Conservation (phyloP, 176 grass and related monocot genomes). For the Raddia guianensis region DNA sequence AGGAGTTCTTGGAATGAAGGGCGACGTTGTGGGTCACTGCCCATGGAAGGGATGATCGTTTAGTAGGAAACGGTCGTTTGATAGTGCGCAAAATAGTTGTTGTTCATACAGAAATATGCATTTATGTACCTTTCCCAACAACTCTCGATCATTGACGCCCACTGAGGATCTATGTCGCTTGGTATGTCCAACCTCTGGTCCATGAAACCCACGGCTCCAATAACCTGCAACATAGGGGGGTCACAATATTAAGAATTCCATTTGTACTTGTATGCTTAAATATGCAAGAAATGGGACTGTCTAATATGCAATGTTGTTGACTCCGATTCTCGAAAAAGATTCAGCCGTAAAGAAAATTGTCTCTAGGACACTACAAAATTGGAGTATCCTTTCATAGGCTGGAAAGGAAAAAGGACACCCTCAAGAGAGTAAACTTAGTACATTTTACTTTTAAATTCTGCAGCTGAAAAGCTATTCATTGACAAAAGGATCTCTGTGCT, state of each 20-base stretch:
- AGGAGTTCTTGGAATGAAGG: slow-evolving; percentile 79
- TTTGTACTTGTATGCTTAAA: neutral
- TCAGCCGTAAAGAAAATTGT: neutral
- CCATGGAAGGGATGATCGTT: slow-evolving; percentile 16
- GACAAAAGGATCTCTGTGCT: neutral
- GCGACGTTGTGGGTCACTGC: slow-evolving; percentile 65
- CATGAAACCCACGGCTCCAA: slow-evolving; percentile 93
- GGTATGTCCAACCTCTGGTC: slow-evolving; percentile 83
- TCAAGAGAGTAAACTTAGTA: neutral
- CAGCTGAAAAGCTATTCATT: neutral
- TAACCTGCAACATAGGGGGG: slow-evolving; percentile 48
- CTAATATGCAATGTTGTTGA: neutral
- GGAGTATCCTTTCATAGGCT: neutral
- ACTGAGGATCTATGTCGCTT: slow-evolving; percentile 61
- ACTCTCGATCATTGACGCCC: slow-evolving; percentile 74
- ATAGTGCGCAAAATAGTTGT: neutral
- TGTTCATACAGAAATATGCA: neutral
- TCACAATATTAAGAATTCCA: neutral
- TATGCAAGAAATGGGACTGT: neutral
- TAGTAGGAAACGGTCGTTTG: neutral
- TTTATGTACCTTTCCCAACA: slow-evolving; percentile 82
- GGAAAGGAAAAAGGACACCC: neutral
- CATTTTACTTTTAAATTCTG: neutral
- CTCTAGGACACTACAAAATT: neutral
- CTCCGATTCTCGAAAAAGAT: neutral